Evolutionary conservation across 345 rosid genomes (phyloP).

Genomic region (Eutrema yunnanense): DNA sequence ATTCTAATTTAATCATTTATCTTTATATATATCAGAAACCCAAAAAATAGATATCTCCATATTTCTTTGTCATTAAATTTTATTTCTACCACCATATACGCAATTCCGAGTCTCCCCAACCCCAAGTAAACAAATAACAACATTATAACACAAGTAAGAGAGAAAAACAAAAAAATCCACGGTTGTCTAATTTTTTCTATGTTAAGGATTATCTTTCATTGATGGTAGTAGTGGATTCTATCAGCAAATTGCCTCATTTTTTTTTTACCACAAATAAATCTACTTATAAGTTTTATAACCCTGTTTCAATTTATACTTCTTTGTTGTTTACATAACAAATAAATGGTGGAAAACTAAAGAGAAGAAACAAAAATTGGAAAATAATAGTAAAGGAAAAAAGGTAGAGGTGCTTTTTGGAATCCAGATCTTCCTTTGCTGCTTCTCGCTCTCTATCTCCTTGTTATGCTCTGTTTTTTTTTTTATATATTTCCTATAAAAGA

Average conservation of each 20-base stretch:
- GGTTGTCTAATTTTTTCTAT: background rate
- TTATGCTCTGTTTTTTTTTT: slow-evolving; percentile 27
- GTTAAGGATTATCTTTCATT: background rate
- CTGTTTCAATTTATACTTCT: background rate
- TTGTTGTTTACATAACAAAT: background rate
- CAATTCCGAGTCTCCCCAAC: background rate
- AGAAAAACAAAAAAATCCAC: background rate
- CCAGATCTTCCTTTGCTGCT: slow-evolving; percentile 53
- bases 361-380: slow-evolving; percentile 9
- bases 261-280: background rate
- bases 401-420: slow-evolving; percentile 47
- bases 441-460: slow-evolving; percentile 5
- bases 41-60: slow-evolving; percentile 17
- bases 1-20: background rate
- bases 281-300: background rate
- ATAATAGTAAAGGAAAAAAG: slow-evolving; percentile 14
- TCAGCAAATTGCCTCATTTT: background rate
- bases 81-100: background rate
- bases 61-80: background rate
- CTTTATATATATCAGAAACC: slow-evolving; percentile 1
- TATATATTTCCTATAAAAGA: slow-evolving; percentile 54
- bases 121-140: background rate
- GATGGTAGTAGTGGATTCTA: background rate
- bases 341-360: background rate
- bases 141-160: background rate